phyloP scores from a whole-genome alignment of 768 basidiomycete genomes.

The Tulasnella sp. region DNA sequence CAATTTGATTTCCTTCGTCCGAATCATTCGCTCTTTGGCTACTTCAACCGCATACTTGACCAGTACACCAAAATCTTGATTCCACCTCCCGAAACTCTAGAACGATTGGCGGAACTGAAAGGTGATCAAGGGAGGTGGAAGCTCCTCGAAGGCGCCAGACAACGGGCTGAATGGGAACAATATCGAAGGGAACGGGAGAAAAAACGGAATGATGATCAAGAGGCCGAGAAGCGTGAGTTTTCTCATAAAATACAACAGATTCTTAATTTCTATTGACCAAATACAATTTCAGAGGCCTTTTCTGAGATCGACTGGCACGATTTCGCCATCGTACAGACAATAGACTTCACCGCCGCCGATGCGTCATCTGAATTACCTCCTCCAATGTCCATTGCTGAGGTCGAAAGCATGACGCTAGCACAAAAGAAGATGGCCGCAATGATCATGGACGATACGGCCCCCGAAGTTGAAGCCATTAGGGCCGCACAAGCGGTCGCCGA shows the following conservation, averaged over 20 bases:
- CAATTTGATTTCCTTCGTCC: constrained; percentile 97
- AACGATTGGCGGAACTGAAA: constrained; percentile 53
- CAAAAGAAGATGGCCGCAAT: constrained; percentile 98
- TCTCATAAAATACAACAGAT: neutral
- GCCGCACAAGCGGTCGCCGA: constrained; percentile 77
- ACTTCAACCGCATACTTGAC: constrained; percentile 95
- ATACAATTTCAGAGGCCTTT: constrained; percentile 55
- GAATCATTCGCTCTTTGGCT: constrained; percentile 89
- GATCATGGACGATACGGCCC: constrained; percentile 91
- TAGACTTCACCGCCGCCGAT: constrained; percentile 93
- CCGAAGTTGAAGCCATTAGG: constrained; percentile 74
- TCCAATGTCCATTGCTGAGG: constrained; percentile 92
- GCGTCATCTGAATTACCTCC: constrained; percentile 83
- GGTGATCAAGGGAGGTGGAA: constrained; percentile 63
- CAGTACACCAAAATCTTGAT: constrained; percentile 88
- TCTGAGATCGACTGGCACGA: constrained; percentile 99
- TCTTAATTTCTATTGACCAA: neutral
- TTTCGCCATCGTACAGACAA: constrained; percentile 94
- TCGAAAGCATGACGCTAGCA: constrained; percentile 91
- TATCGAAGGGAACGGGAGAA: constrained; percentile 75
- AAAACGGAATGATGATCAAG: constrained; percentile 80
- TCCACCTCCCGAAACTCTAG: constrained; percentile 65
- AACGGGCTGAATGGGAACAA: constrained; percentile 83
- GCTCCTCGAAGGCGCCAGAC: constrained; percentile 60
- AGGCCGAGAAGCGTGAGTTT: constrained; percentile 73